phyloP scores from a whole-genome alignment of 2,329 filamentous ascomycete genomes.

The Trichoderma lentiforme region DNA sequence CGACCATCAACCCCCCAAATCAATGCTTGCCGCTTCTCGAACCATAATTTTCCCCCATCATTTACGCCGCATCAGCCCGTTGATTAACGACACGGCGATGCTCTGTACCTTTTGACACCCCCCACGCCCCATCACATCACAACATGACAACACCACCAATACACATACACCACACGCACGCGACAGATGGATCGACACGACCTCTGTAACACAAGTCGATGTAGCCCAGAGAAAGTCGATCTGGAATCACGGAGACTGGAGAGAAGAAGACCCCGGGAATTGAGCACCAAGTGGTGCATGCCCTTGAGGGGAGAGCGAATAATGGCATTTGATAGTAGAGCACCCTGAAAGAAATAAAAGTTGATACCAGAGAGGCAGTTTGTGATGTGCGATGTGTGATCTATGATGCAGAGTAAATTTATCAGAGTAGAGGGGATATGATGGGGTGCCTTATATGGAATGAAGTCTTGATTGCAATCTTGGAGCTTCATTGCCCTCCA shows the following conservation, averaged over 20 bases:
- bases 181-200: constrained; percentile 1
- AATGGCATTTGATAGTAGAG: constrained; percentile 12
- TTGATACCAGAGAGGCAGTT: neutral
- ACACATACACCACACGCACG: neutral
- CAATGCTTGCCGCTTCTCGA: constrained; percentile 16
- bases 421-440: neutral
- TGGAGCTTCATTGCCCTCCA: too few relatives aligned
- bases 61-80: constrained; percentile 5
- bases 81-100: neutral
- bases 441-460: too few relatives aligned
- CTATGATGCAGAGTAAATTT: neutral
- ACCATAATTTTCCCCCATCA: neutral
- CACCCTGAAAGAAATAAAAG: constrained; percentile 11
- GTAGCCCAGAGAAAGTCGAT: constrained; percentile 5
- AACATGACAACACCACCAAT: neutral
- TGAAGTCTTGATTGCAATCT: too few relatives aligned
- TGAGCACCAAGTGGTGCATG: constrained; percentile 18
- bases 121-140: constrained; percentile 8
- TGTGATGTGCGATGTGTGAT: neutral
- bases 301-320: constrained; percentile 6
- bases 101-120: neutral
- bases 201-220: constrained; percentile 2
- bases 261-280: neutral
- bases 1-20: neutral
- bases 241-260: constrained; percentile 14